These are phyloP conservation scores for Hymenochaete sp. DNA, from an alignment of 1,284 basidiomycete genomes.

Conservation along the genomic window DNA sequence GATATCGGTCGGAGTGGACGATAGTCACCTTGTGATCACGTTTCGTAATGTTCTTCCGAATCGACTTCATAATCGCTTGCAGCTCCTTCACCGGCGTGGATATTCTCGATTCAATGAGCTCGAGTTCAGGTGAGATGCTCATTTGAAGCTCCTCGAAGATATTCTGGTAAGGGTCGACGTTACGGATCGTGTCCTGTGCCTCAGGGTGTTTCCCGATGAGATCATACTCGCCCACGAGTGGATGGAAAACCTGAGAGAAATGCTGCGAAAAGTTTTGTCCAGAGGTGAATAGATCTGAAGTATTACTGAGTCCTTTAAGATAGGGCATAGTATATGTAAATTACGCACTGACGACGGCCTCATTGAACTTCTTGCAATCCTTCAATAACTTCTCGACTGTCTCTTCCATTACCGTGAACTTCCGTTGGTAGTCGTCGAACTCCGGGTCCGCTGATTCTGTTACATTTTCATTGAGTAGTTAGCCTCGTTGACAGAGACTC, in stretches of 20 bases:
- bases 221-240: slow-evolving; percentile 77
- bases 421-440: slow-evolving; percentile 75
- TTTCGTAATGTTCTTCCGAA: slow-evolving; percentile 93
- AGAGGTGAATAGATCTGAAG: slow-evolving; percentile 68
- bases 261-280: slow-evolving; percentile 72
- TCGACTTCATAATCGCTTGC: slow-evolving; percentile 76
- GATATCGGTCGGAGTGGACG: not conserved
- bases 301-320: slow-evolving; percentile 4
- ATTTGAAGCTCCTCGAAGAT: slow-evolving; percentile 79
- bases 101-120: slow-evolving; percentile 88
- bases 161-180: slow-evolving; percentile 63
- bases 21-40: slow-evolving; percentile 84
- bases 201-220: slow-evolving; percentile 74
- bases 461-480: not conserved
- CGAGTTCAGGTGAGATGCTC: slow-evolving; percentile 83
- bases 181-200: slow-evolving; percentile 69
- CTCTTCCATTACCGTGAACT: slow-evolving; percentile 72
- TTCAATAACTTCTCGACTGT: slow-evolving; percentile 87
- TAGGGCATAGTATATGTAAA: slow-evolving; percentile 1
- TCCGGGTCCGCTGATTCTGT: slow-evolving; percentile 80
- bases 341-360: slow-evolving; percentile 66
- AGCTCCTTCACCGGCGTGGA: slow-evolving; percentile 85
- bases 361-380: slow-evolving; percentile 83
- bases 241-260: slow-evolving; percentile 73
- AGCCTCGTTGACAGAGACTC: not conserved